Conservation (phyloP, 768 basidiomycete species). For the Psilocybe cyanescens region DNA sequence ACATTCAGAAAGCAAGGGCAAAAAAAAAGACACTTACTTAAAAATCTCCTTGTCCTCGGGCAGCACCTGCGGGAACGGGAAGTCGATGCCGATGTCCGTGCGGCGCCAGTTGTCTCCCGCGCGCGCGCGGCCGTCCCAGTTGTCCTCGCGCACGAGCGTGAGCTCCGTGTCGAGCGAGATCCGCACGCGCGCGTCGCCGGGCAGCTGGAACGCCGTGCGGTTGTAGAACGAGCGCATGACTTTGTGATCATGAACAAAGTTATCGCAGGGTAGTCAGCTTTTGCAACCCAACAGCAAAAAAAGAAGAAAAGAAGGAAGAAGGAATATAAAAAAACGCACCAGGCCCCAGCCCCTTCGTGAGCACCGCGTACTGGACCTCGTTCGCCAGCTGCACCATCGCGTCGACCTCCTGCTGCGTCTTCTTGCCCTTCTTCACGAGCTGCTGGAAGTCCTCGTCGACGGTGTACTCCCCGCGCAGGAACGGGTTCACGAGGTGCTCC, state of each 20-base stretch:
- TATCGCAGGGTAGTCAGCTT: too few relatives aligned
- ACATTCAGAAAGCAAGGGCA: too few relatives aligned
- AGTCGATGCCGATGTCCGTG: conserved; percentile 90
- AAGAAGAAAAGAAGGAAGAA: background rate
- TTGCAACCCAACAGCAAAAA: background rate
- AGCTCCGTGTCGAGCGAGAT: conserved; percentile 98
- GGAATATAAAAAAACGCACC: conserved; percentile 48
- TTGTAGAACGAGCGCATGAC: conserved; percentile 99
- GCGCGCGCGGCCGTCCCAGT: conserved; percentile 87
- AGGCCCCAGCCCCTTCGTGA: conserved; percentile 80
- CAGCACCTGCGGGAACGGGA: conserved; percentile 80
- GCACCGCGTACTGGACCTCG: conserved; percentile 91
- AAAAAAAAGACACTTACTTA: conserved; percentile 54
- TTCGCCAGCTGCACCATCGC: conserved; percentile 95
- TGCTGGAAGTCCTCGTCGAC: conserved; percentile 93
- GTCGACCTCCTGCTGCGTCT: conserved; percentile 90
- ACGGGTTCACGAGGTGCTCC: conserved; percentile 91
- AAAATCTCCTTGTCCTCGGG: conserved; percentile 89
- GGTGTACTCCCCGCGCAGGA: conserved; percentile 86
- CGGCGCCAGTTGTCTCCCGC: conserved; percentile 91
- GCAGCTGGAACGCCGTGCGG: conserved; percentile 97
- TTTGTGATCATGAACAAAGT: conserved; percentile 27
- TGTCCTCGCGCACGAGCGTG: conserved; percentile 92
- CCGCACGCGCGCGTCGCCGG: conserved; percentile 97
- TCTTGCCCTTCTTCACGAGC: conserved; percentile 87